Conservation (phyloP, 75 land plant species). For the Pinus albicaulis region DNA sequence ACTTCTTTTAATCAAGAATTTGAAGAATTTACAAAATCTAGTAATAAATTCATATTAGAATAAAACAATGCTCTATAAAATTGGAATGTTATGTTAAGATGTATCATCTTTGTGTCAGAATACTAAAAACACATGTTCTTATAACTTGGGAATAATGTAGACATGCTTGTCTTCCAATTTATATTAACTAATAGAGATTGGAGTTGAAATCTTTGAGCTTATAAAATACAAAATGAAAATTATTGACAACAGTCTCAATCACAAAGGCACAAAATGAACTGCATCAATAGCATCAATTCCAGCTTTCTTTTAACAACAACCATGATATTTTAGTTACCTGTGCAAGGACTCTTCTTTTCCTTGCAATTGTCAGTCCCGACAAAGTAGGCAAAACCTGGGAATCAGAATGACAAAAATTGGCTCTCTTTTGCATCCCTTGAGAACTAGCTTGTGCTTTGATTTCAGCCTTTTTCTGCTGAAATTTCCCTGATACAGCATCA, state of each 20-base stretch:
- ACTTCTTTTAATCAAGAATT: too few relatives aligned
- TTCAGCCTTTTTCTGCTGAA: constrained; percentile 37
- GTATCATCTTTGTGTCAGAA: too few relatives aligned
- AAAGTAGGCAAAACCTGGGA: constrained; percentile 46
- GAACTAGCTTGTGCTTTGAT: constrained; percentile 31
- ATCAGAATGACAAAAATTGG: constrained; percentile 44
- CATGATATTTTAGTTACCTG: constrained; percentile 55
- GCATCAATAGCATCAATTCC: background rate
- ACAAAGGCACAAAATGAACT: background rate
- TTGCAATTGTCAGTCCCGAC: constrained; percentile 62
- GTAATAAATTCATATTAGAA: too few relatives aligned
- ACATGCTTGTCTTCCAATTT: too few relatives aligned
- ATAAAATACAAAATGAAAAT: background rate
- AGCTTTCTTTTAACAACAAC: background rate
- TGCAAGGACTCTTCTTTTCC: constrained; percentile 76
- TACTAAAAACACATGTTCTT: too few relatives aligned
- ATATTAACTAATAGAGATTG: too few relatives aligned
- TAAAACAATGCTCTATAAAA: too few relatives aligned
- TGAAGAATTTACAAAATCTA: too few relatives aligned
- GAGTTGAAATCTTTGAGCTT: background rate
- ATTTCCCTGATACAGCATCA: constrained; percentile 18
- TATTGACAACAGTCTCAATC: background rate
- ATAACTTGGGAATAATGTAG: too few relatives aligned
- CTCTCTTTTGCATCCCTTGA: constrained; percentile 35
- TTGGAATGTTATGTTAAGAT: too few relatives aligned